Evolutionary conservation across 129 eudicot species (phyloP), one percentile per base, ranked within the genome.

Genomic region (Flaveria trinervia): DNA sequence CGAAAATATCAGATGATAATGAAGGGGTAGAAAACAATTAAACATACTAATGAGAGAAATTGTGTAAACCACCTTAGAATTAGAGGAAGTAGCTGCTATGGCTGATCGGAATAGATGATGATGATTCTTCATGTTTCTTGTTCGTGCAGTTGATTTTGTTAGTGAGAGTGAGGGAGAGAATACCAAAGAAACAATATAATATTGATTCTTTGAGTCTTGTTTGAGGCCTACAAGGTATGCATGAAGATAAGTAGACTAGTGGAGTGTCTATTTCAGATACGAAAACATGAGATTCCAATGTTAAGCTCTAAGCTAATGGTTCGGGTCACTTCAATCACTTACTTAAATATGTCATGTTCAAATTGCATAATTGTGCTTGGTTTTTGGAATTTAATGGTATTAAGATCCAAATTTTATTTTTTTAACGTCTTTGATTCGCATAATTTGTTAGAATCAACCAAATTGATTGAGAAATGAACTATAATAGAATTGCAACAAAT

Each of bases 31-130:
- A 57, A 10, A 57, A 33, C 20, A 16, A 17, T 8, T 14, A 65
- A 76, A 76, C 15, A 70, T 25, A 17, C 3, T 12, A 44, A 60
- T 20, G 22, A 49, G 22, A 49, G 66, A 62, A 71, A 45, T 12
- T 7, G 52, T 46, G 5, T 71, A 60, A 57, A 79, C 78, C 78
- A 45, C 50, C 50, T 45, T 45, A 5, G 41, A 36, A 5, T 79
- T 79, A 52, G 78, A 71, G 65, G 59, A 79, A 56, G 65, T 60
- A 39, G 77, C 33, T 15, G 82, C 77, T 18, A 70, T 62, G 72
- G 73, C 73, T 79, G 78, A 78, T 78, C 72, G 64, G 17, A 78
- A 9, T 36, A 78, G 22, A 60, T 20, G 77, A 70, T 33, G 73
- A 51, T 11, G 80, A 50, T 49, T 76, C 65, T 78, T 78, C 82